Base-by-base conservation (phyloP, 2,329 filamentous ascomycete genomes). In the Aspergillus brunneoviolaceus region DNA sequence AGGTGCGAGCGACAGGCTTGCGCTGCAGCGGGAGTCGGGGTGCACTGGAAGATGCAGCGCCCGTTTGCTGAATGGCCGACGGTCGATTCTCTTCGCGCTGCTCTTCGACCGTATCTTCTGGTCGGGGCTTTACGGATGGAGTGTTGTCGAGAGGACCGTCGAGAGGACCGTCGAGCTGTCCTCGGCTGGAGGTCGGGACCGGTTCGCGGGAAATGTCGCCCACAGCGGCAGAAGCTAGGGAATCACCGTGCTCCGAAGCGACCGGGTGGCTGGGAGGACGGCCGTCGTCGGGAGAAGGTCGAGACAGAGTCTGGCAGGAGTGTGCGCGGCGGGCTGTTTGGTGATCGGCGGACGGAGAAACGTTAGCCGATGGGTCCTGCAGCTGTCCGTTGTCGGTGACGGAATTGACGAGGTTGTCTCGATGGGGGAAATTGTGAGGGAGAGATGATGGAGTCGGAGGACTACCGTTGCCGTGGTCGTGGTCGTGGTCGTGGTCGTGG, bases 1-100 rank as follows among this genome's bases (percentile, higher is more conserved):
- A 49, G 50, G 59, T 56, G 52, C 57, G 64, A 57, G 64, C 62
- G 23, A 50, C 59, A 45, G 60, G 49, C 56, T 53, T 33, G 25
- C 45, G 47, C 29, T 55, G 53, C 53, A 47, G 39, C 14, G 23
- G 39, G 23, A 23, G 42, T 21, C 53, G 53, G 27, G 39, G 7
- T 49, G 53, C 53, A 55, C 53, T 49, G 53, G 53, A 31, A 23
- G 42, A 45, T 16, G 53, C 42, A 33, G 42, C 53, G 12, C 42
- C 42, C 31, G 42, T 29, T 21, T 16, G 39, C 25, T 47, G 53
- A 25, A 55, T 47, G 16, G 27, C n/a, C n/a, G 53, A 55, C 25
- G 47, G 53, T 21, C 27, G 53, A 39, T 60, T 61, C 48, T 61
- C 57, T 29, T 63, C 60, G 27, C 49, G 35, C 49, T 57, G 48